Percentiles rank a stretch among this genome's conserved stretches.
Conservation (phyloP, 257 asterid species). For the Solanum tarapatanum region DNA sequence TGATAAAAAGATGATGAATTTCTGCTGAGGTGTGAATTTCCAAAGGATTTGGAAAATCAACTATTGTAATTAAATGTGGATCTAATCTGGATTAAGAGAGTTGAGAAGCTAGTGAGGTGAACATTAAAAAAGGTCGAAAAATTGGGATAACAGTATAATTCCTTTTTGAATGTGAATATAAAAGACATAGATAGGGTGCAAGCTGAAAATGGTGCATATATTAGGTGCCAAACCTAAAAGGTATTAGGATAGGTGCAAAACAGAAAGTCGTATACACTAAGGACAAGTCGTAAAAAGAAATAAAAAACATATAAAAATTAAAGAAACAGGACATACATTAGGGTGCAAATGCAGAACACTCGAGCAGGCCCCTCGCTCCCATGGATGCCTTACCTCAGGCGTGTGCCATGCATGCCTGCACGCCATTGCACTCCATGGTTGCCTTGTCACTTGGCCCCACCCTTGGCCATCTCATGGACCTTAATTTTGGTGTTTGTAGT, state of each 20-base stretch:
- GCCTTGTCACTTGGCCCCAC: neutral
- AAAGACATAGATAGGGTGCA: neutral
- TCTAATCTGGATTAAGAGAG: neutral
- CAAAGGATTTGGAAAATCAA: neutral
- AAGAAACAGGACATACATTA: neutral
- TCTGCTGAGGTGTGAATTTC: neutral
- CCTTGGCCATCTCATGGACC: neutral
- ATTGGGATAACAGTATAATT: neutral
- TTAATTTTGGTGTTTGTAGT: neutral
- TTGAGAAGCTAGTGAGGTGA: neutral
- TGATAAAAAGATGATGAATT: neutral
- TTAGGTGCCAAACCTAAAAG: neutral
- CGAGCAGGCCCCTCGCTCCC: neutral
- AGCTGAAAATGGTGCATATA: neutral
- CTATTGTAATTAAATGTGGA: neutral
- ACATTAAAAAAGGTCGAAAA: neutral
- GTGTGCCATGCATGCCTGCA: neutral
- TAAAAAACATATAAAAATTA: neutral
- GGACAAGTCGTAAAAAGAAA: neutral
- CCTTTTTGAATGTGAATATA: neutral
- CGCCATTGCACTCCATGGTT: neutral
- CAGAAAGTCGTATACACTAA: neutral
- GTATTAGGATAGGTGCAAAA: neutral
- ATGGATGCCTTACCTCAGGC: neutral
- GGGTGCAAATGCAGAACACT: neutral